Base-by-base conservation (phyloP, 345 rosid species). In the Clarkia xantiana region DNA sequence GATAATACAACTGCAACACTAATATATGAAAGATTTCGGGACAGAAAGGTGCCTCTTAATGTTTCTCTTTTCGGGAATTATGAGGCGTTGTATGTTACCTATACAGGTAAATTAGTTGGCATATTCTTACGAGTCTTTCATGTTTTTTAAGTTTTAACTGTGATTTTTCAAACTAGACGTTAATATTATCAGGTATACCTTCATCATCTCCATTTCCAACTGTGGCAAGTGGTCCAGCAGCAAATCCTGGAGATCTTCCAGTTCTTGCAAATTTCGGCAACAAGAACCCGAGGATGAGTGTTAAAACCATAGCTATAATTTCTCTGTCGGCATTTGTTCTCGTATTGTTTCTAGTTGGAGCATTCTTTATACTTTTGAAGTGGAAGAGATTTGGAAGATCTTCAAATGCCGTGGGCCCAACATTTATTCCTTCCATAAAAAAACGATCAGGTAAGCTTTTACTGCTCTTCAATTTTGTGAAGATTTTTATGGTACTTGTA, bases 1-100 rank as follows among this genome's bases (percentile, higher is more conserved):
- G 99, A 93, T 73, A 87, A 84, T 56, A 87, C 94, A 51, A 93
- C 99, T 7, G 95, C 96, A 22, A 55, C 67, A 48, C 86, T 93
- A 58, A 93, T 78, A 54, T 84, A 76, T 44, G 84, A 82, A 51
- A 75, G 95, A 58, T 69, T 93, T 71, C 65, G 71, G 78, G 82
- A 77, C 62, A 74, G 74, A 57, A 80, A 72, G 68, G 80, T 84
- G 51, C 89, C 75, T 69, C 68, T 93, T 57, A 87, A 93, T 66
- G 51, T 52, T 44, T 75, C 90, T 42, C 62, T 87, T 52, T 93
- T 87, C 68, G 99, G 99, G 50, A 67, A 67, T 60, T 93, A 93
- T 76, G 81, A 80, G 57, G 94, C 74, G 53, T 58, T 73, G 22
- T 67, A 74, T 52, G 76, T 93, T 51, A 80, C 62, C 59, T 93